Evolutionary conservation across 371 early-diverging fungal species (phyloP), one percentile per base, ranked within the genome.

Genomic region (Nematocida sp.): DNA sequence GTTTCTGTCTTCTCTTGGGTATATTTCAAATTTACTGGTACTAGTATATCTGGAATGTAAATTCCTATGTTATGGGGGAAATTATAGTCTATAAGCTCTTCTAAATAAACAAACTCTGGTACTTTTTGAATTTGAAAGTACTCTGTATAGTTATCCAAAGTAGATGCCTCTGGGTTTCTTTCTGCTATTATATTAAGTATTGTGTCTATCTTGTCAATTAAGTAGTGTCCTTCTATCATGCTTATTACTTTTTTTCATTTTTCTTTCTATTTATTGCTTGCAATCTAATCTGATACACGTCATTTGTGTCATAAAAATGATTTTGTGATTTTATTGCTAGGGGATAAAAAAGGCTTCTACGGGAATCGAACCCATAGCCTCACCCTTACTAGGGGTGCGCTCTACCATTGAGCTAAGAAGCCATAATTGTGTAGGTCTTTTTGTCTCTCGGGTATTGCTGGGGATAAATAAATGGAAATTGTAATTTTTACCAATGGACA

Each of bases 341-440:
- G 35, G 38, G 21, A 45, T 37, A 63, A 53, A 76, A 66, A 52
- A 77, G 77, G 77, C 77, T 77, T 37, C 77, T 77, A 77, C 77
- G 77, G 65, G 77, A 57, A 77, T 77, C 77, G 77, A 77, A 77
- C 77, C 55, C 77, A 66, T 65, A 55, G 61, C 77, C 77, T 77
- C 53, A 58, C 65, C 66, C 66, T 77, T 77, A 77, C 77, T 77
- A 77, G 77, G 66, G 66, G 65, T 58, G 53, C 62, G 77, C 77
- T 77, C 77, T 77, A 77, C 77, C 77, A 77, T 58, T 77, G 77
- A 77, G 77, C 77, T 77, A 77, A 77, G 77, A 65, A 77, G 77
- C 77, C 77, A 27, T 29, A 46, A 37, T 52, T 46, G 32, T n/a
- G 4, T 17, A 4, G 27, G 17, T 25, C 54, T 40, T 13, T 65